Evolutionary conservation across 352 stramenopile species (phyloP).

Genomic region (Phytophthora hybrid): DNA sequence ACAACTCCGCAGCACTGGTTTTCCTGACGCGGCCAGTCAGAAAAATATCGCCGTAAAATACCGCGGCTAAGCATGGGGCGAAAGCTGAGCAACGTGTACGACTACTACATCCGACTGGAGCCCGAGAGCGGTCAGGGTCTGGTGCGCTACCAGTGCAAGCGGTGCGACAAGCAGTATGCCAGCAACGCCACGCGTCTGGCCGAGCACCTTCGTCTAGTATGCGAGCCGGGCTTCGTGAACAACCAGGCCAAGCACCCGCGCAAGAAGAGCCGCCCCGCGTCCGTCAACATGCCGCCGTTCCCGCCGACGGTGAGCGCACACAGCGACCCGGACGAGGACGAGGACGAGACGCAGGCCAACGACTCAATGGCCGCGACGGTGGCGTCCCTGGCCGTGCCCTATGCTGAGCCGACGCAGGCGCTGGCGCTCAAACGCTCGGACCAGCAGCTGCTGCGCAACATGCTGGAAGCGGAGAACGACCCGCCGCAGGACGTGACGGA

Average conservation of each 20-base stretch:
- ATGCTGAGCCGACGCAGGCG: conserved; percentile 24
- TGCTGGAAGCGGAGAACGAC: conserved; percentile 66
- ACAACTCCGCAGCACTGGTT: neutral
- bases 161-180: conserved; percentile 89
- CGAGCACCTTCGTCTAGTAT: conserved; percentile 82
- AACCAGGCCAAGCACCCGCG: conserved; percentile 60
- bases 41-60: neutral
- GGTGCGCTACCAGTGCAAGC: conserved; percentile 90
- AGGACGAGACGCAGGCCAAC: conserved; percentile 13
- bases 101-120: conserved; percentile 85
- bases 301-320: neutral
- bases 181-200: conserved; percentile 84
- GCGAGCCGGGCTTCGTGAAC: conserved; percentile 78
- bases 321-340: conserved; percentile 1
- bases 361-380: conserved; percentile 17
- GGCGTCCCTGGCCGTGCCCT: conserved; percentile 38
- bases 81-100: conserved; percentile 89
- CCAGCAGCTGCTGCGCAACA: conserved; percentile 62
- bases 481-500: conserved; percentile 30
- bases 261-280: neutral
- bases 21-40: neutral
- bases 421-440: conserved; percentile 59
- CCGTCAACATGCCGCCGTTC: neutral
- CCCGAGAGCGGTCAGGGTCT: conserved; percentile 69
- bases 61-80: conserved; percentile 54